Base-by-base conservation (phyloP, 2,329 filamentous ascomycete genomes). In the Phyllosticta citriasiana region DNA sequence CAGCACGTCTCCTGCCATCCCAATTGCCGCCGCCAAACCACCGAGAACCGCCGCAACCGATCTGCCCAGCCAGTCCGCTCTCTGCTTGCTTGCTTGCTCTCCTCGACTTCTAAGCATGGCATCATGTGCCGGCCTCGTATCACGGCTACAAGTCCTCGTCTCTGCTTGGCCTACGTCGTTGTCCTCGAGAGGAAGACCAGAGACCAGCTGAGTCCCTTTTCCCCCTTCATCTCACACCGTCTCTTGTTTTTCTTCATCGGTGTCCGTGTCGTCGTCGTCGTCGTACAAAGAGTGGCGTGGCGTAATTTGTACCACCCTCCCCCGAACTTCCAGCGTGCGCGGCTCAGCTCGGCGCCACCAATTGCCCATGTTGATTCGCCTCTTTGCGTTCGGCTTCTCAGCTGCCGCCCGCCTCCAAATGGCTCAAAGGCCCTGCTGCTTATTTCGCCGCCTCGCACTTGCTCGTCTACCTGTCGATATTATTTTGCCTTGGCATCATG, bases 91-190 rank as follows among this genome's bases (percentile, higher is more conserved):
- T 12, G 7, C 30, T 12, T 33, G 6, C 30, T 33, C 30, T 33
- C 30, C 7, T 33, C 10, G 30, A 33, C 10, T 33, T 33, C 30
- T 12, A 33, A 33, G 30, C 30, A 40, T 35, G 53, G 30, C 53
- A 60, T 60, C 58, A 60, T 60, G 53, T 60, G 58, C 58, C 25
- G 26, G 53, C 27, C 53, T 55, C 53, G 58, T 60, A 54, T 60
- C 58, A 60, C 58, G 26, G 52, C 53, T 25, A 16, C 30, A 60
- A 60, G 50, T 55, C 52, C 47, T 27, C 40, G 56, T 19, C 33
- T 3, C 19, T 9, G 22, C 58, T 60, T 60, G 58, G 58, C 58
- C 35, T 60, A 60, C 58, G 58, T 35, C 58, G 40, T 47, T 16
- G 14, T 9, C 35, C 35, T 47, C 12, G 5, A 14, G 19, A 22